A percentile compares a stretch with the other conserved stretches of the same genome.
These are phyloP conservation scores for Hysterium pulicare DNA, from an alignment of 2,329 filamentous ascomycete genomes.

Conservation along the genomic window DNA sequence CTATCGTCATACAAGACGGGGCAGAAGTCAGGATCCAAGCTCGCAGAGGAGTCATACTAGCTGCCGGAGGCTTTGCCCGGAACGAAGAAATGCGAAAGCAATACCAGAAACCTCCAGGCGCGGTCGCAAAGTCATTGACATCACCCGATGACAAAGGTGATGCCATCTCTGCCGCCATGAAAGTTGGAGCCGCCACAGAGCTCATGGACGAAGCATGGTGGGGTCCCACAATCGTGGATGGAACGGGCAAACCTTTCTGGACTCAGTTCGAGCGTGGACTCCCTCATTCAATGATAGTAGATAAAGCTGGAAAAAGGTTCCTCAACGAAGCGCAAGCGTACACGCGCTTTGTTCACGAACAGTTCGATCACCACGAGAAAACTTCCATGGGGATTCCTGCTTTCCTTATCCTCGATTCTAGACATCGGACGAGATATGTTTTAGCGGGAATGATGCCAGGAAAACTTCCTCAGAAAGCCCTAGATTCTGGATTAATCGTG, in stretches of 20 bases:
- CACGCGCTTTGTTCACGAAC: constrained; percentile 23
- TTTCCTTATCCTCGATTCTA: too few relatives aligned
- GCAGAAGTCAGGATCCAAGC: constrained; percentile 19
- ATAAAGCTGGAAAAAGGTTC: constrained; percentile 30
- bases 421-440: too few relatives aligned
- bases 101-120: constrained; percentile 15
- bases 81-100: not conserved
- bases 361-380: too few relatives aligned
- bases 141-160: constrained; percentile 30
- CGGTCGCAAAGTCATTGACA: too few relatives aligned
- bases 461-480: too few relatives aligned
- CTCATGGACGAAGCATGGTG: constrained; percentile 21
- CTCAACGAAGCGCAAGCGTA: constrained; percentile 35
- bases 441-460: too few relatives aligned
- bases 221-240: constrained; percentile 34
- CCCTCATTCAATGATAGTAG: constrained; percentile 37
- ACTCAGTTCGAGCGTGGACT: constrained; percentile 20
- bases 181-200: not conserved
- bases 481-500: too few relatives aligned
- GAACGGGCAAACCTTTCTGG: constrained; percentile 21
- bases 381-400: too few relatives aligned
- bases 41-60: constrained; percentile 28
- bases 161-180: constrained; percentile 13
- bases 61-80: constrained; percentile 32
- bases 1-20: constrained; percentile 20